These are phyloP conservation scores for Mycena rebaudengoi DNA, from an alignment of 768 basidiomycete species.

Conservation along the genomic window DNA sequence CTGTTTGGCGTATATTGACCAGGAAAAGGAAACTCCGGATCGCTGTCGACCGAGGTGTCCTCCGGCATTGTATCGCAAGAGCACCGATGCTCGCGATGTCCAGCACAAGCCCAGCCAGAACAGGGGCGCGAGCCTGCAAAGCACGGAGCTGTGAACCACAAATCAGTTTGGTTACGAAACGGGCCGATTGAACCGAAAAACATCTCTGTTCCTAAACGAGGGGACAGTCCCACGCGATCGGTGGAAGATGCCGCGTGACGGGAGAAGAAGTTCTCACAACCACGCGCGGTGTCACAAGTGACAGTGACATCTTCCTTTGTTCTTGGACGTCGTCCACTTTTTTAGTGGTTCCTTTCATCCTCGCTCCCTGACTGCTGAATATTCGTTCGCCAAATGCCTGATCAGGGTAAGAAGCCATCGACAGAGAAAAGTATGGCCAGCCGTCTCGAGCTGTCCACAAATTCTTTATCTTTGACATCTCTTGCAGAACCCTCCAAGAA, in stretches of 20 bases:
- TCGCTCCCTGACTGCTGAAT: constrained; percentile 10
- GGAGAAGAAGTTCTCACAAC: no score
- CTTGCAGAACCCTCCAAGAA: constrained; percentile 10
- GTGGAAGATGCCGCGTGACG: no score
- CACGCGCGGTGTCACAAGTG: no score
- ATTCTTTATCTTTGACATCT: constrained; percentile 5
- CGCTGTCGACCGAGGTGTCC: not conserved
- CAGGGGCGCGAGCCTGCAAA: not conserved
- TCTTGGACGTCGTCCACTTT: constrained; percentile 3
- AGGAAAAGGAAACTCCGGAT: not conserved
- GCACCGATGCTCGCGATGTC: not conserved
- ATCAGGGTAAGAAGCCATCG: constrained; percentile 8
- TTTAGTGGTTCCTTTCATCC: constrained; percentile 7
- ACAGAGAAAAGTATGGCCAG: constrained; percentile 6
- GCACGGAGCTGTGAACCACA: constrained; percentile 4
- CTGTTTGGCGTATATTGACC: not conserved
- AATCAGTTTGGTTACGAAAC: constrained; percentile 1
- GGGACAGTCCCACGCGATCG: no score
- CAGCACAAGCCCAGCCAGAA: not conserved
- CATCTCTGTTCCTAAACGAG: not conserved
- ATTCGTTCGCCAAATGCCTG: constrained; percentile 7
- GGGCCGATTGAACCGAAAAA: not conserved
- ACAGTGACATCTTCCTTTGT: no score
- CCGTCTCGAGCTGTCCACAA: constrained; percentile 5
- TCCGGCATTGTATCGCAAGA: not conserved